These are phyloP conservation scores for Paramecium octaurelia DNA, from an alignment of 73 alveolate genomes.

Conservation along the genomic window DNA sequence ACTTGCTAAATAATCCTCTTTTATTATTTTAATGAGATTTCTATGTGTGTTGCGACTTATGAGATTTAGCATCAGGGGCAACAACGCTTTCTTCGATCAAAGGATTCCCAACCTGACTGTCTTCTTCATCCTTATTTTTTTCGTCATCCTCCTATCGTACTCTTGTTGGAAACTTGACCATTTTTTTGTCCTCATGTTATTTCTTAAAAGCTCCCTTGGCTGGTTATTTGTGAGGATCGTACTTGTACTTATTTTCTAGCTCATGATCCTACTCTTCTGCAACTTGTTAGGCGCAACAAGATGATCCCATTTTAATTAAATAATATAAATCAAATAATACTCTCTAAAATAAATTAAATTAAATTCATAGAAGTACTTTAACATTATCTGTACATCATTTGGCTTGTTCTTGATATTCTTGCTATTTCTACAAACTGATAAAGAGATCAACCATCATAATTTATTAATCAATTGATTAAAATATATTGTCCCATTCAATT, in stretches of 20 bases:
- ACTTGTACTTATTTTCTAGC: background rate
- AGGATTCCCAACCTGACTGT: background rate
- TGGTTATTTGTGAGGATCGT: constrained; percentile 42
- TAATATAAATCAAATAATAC: constrained; percentile 5
- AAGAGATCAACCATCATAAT: background rate
- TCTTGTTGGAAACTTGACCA: constrained; percentile 44
- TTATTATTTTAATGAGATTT: background rate
- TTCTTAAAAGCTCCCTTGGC: constrained; percentile 30
- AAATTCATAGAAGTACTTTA: background rate
- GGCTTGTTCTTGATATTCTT: background rate
- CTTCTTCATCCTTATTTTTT: background rate
- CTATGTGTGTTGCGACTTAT: background rate
- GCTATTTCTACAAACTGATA: background rate
- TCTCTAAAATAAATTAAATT: background rate
- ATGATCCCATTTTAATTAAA: constrained; percentile 22
- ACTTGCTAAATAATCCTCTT: background rate
- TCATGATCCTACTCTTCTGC: background rate
- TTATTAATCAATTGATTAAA: background rate
- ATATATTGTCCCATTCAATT: background rate
- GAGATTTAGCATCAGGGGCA: background rate
- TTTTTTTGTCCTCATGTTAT: constrained; percentile 26
- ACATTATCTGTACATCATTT: background rate
- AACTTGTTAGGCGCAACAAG: constrained; percentile 31
- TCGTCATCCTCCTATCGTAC: constrained; percentile 38
- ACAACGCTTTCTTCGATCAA: background rate